Evolutionary conservation across 2,329 filamentous ascomycete species (phyloP).

Genomic region (Cladosporium sp.): DNA sequence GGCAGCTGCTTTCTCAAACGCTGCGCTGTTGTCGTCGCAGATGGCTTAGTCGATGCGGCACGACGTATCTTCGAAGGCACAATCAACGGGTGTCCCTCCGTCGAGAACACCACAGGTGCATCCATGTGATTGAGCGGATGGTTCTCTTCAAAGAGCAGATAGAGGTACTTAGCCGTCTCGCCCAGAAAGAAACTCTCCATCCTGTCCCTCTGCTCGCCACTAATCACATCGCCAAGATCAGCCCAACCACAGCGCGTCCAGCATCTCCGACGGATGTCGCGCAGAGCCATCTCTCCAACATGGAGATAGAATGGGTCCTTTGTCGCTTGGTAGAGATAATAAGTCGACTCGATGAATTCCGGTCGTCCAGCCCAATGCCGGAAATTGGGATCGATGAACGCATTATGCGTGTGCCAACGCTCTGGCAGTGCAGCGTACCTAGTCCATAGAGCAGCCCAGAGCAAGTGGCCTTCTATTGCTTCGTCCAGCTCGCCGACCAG

Average conservation of each 20-base stretch:
- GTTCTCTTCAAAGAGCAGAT: slow-evolving; percentile 77
- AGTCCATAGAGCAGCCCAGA: slow-evolving; percentile 92
- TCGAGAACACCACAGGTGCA: slow-evolving; percentile 86
- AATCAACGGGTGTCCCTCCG: slow-evolving; percentile 88
- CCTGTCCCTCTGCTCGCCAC: slow-evolving; percentile 82
- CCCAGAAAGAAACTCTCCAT: slow-evolving; percentile 99
- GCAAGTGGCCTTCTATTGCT: slow-evolving; percentile 80
- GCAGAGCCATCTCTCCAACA: slow-evolving; percentile 90
- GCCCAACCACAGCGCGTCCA: slow-evolving; percentile 92
- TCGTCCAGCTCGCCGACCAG: slow-evolving; percentile 87
- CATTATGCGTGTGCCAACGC: slow-evolving; percentile 66
- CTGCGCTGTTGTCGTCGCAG: slow-evolving; percentile 5
- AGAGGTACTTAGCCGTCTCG: slow-evolving; percentile 94
- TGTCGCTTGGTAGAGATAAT: slow-evolving; percentile 91
- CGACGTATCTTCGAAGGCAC: slow-evolving; percentile 43
- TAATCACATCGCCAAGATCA: slow-evolving; percentile 59
- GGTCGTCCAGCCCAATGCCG: slow-evolving; percentile 94
- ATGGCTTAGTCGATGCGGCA: background rate
- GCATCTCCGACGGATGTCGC: slow-evolving; percentile 82
- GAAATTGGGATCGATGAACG: slow-evolving; percentile 78
- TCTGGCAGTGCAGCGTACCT: slow-evolving; percentile 91
- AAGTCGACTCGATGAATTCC: slow-evolving; percentile 95
- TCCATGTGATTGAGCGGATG: slow-evolving; percentile 88
- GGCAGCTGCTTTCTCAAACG: slow-evolving; percentile 1
- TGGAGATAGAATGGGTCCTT: slow-evolving; percentile 94